A percentile compares a stretch with the other conserved stretches of the same genome.
Conservation (phyloP, 805 yeast genomes). For the Suhomyces xylopsoci region DNA sequence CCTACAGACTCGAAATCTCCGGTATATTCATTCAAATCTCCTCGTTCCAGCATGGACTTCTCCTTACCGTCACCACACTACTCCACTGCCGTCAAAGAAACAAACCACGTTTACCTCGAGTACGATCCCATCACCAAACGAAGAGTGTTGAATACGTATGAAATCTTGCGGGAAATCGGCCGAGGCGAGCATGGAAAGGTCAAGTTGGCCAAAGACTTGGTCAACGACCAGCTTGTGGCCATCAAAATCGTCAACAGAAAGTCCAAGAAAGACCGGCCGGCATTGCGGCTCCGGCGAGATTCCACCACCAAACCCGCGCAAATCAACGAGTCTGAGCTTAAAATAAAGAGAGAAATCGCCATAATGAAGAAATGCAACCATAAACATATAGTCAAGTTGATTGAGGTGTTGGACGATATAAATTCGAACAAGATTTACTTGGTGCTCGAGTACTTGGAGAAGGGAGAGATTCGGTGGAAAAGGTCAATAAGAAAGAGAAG, state of each 20-base stretch:
- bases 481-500: constrained; percentile 16
- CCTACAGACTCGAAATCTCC: not conserved
- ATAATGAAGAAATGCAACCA: constrained; percentile 48
- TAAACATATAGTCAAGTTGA: constrained; percentile 38
- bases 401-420: constrained; percentile 79
- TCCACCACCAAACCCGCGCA: constrained; percentile 8
- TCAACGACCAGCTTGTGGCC: constrained; percentile 71
- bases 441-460: constrained; percentile 84
- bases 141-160: constrained; percentile 84
- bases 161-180: constrained; percentile 82
- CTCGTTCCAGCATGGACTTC: not conserved
- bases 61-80: constrained; percentile 4
- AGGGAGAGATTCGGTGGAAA: constrained; percentile 88
- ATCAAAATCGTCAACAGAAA: constrained; percentile 87
- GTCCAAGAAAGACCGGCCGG: constrained; percentile 33
- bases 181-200: constrained; percentile 99
- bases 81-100: constrained; percentile 66
- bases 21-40: not conserved
- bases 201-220: constrained; percentile 76
- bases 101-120: constrained; percentile 72
- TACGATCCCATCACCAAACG: constrained; percentile 85
- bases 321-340: constrained; percentile 29
- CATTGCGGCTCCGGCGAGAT: constrained; percentile 26
- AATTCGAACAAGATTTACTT: constrained; percentile 81
- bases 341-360: constrained; percentile 41